Conservation (phyloP, 2,329 filamentous ascomycete species). For the Didymella segeticola region DNA sequence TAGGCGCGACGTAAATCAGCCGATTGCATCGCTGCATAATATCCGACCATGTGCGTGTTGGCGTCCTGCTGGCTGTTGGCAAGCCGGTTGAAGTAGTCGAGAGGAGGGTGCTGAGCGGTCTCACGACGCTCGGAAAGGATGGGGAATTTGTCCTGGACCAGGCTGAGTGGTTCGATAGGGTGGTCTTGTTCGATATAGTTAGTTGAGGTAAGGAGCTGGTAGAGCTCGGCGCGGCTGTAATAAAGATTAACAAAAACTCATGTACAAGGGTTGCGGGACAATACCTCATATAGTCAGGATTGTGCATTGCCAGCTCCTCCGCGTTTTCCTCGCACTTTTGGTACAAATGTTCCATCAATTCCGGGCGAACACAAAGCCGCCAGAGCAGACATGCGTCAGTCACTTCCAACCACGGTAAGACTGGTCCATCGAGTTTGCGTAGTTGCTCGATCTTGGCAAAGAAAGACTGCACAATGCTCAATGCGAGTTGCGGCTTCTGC, state of each 20-base stretch:
- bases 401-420: slow-evolving; percentile 24
- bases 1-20: slow-evolving; percentile 34
- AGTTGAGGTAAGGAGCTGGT: slow-evolving; percentile 28
- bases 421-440: slow-evolving; percentile 19
- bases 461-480: slow-evolving; percentile 47
- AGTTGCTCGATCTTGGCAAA: slow-evolving; percentile 36
- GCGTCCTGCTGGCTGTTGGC: slow-evolving; percentile 30
- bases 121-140: slow-evolving; percentile 38
- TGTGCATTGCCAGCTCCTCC: slow-evolving; percentile 23
- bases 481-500: slow-evolving; percentile 46
- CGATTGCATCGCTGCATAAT: slow-evolving; percentile 32
- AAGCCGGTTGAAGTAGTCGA: slow-evolving; percentile 36
- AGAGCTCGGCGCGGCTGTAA: slow-evolving; percentile 32
- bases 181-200: slow-evolving; percentile 39
- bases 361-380: slow-evolving; percentile 43
- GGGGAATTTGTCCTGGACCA: slow-evolving; percentile 33
- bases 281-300: slow-evolving; percentile 28
- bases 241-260: slow-evolving; percentile 1
- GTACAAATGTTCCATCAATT: slow-evolving; percentile 37
- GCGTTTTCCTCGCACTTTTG: slow-evolving; percentile 28
- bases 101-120: slow-evolving; percentile 23
- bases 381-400: slow-evolving; percentile 36
- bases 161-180: slow-evolving; percentile 10
- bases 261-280: neutral
- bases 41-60: slow-evolving; percentile 33